Evolutionary conservation across 257 asterid species (phyloP).

Genomic region (Solanum boliviense): DNA sequence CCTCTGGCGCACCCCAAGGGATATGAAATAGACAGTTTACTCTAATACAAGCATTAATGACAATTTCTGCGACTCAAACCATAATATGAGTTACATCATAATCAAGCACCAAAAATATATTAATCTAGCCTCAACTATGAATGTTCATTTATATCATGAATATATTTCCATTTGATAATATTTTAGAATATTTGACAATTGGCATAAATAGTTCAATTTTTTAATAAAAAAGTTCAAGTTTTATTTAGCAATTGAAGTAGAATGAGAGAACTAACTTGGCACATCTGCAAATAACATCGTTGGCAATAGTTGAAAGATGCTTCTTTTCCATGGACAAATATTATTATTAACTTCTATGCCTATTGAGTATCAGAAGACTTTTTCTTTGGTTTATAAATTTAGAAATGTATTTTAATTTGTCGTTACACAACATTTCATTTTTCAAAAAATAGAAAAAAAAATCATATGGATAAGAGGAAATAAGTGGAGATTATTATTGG

Average conservation of each 20-base stretch:
- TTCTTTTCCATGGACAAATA: constrained; percentile 35
- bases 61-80: neutral
- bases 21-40: neutral
- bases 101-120: neutral
- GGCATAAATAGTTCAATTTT: neutral
- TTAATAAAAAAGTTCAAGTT: neutral
- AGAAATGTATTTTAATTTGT: neutral
- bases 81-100: neutral
- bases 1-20: neutral
- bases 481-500: neutral
- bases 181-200: no score
- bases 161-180: no score
- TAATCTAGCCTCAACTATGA: neutral
- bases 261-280: constrained; percentile 28
- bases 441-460: neutral
- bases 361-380: neutral
- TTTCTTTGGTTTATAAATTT: neutral
- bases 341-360: neutral
- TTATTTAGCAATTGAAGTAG: neutral
- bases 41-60: neutral
- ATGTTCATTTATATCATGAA: neutral
- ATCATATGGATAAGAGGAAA: neutral
- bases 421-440: neutral
- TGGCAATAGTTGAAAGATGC: constrained; percentile 62
- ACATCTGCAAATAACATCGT: constrained; percentile 47